These are phyloP conservation scores for Trametes polyzona DNA, from an alignment of 1,284 basidiomycete species.

Conservation along the genomic window DNA sequence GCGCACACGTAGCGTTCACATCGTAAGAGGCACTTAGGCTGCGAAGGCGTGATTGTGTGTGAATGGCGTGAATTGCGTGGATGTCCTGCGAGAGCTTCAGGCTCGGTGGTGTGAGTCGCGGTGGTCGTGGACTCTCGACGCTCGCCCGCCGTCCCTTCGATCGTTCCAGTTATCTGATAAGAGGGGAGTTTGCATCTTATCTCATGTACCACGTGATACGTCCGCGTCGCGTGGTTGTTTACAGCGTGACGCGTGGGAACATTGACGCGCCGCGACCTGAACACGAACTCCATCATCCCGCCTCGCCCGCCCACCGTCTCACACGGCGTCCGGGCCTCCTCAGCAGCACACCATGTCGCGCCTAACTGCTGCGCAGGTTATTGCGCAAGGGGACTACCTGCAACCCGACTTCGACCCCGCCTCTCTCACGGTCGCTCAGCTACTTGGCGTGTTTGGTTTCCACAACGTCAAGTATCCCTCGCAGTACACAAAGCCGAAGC, in stretches of 20 bases:
- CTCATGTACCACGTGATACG: slow-evolving; percentile 11
- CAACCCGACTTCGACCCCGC: slow-evolving; percentile 83
- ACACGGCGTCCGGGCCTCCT: slow-evolving; percentile 27
- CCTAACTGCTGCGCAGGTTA: slow-evolving; percentile 71
- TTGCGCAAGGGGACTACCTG: slow-evolving; percentile 79
- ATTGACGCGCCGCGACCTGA: slow-evolving; percentile 29
- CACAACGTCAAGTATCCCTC: slow-evolving; percentile 82
- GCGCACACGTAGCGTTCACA: slow-evolving; percentile 6
- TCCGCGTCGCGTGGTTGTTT: slow-evolving; percentile 26
- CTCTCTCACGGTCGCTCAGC: slow-evolving; percentile 79
- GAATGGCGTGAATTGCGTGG: slow-evolving; percentile 8
- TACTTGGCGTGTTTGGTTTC: slow-evolving; percentile 81
- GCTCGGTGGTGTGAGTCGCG: slow-evolving; percentile 3
- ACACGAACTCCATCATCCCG: slow-evolving; percentile 26
- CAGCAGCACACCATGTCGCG: slow-evolving; percentile 58
- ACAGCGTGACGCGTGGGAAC: slow-evolving; percentile 30
- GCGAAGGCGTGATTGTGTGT: not conserved
- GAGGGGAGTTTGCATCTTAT: not conserved
- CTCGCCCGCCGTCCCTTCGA: not conserved
- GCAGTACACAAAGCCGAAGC: slow-evolving; percentile 84
- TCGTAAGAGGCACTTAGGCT: not conserved
- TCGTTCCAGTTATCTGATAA: slow-evolving; percentile 14
- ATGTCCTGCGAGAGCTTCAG: slow-evolving; percentile 4
- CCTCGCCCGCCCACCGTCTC: slow-evolving; percentile 26
- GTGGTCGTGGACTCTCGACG: not conserved